phyloP scores from a whole-genome alignment of 106 monocot species.

The Phalaenopsis equestris region DNA sequence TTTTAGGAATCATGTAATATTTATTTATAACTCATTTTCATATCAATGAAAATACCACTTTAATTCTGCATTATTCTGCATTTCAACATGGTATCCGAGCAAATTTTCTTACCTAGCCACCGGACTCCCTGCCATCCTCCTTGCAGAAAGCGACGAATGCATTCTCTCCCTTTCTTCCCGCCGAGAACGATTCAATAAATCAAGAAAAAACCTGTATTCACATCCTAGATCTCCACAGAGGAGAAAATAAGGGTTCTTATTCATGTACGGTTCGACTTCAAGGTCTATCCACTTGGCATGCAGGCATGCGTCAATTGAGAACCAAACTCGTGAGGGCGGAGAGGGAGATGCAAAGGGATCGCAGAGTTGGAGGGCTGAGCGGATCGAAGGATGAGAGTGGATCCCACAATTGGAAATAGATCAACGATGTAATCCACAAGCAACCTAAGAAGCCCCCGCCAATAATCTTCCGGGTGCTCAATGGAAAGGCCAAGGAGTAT shows the following conservation, averaged over 20 bases:
- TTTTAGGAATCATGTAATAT: too few species aligned
- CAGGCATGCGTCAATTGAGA: neutral
- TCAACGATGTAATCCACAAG: conserved; percentile 52
- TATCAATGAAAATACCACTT: too few species aligned
- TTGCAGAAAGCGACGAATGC: too few species aligned
- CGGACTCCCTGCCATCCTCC: too few species aligned
- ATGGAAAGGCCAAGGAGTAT: conserved; percentile 33
- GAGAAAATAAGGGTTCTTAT: neutral
- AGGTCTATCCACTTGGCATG: neutral
- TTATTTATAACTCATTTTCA: too few species aligned
- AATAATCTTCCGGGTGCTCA: conserved; percentile 29
- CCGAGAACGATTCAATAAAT: neutral
- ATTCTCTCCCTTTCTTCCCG: neutral
- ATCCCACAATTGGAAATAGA: conserved; percentile 46
- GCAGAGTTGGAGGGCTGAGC: conserved; percentile 2
- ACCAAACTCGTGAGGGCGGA: neutral
- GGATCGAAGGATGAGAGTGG: conserved; percentile 35
- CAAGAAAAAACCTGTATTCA: too few species aligned
- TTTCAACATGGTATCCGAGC: too few species aligned
- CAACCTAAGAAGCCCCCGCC: conserved; percentile 44
- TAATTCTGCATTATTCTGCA: too few species aligned
- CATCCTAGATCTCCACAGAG: neutral
- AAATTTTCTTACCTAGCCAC: too few species aligned
- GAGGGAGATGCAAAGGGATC: conserved; percentile 7
- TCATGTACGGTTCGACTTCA: neutral